phyloP scores from a whole-genome alignment of 2,329 filamentous ascomycete species.

The Fusarium burgessii region DNA sequence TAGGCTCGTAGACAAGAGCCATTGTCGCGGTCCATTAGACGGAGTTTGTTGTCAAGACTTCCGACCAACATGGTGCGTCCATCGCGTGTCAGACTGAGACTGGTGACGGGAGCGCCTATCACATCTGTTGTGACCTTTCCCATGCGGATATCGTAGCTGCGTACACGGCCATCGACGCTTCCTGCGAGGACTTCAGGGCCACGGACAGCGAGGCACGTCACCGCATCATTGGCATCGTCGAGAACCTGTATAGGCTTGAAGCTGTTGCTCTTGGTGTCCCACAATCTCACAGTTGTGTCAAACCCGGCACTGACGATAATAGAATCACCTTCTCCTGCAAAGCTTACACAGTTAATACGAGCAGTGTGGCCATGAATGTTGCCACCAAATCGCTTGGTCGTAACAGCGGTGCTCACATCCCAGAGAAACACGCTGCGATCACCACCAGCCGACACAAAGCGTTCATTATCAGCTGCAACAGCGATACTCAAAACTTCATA shows the following conservation, averaged over 20 bases:
- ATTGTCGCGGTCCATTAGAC: constrained; percentile 82
- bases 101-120: constrained; percentile 78
- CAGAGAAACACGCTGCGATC: constrained; percentile 93
- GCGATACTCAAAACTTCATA: constrained; percentile 89
- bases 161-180: constrained; percentile 85
- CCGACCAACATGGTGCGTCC: constrained; percentile 80
- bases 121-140: constrained; percentile 79
- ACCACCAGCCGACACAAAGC: constrained; percentile 88
- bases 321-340: constrained; percentile 80
- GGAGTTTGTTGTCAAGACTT: constrained; percentile 79
- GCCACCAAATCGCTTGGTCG: constrained; percentile 78
- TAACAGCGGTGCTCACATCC: constrained; percentile 88
- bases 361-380: constrained; percentile 73
- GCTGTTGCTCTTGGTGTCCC: constrained; percentile 71
- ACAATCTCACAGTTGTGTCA: constrained; percentile 81
- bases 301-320: constrained; percentile 80
- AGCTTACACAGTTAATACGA: constrained; percentile 82
- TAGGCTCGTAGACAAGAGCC: constrained; percentile 82
- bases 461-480: constrained; percentile 81
- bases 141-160: constrained; percentile 85
- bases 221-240: constrained; percentile 77
- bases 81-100: constrained; percentile 76
- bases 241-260: constrained; percentile 78
- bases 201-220: constrained; percentile 63
- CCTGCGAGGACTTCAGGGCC: constrained; percentile 74